Percentiles rank a stretch among this genome's conserved stretches.
Evolutionary conservation across 257 asterid species (phyloP).

Genomic region (Leonotis leonurus): DNA sequence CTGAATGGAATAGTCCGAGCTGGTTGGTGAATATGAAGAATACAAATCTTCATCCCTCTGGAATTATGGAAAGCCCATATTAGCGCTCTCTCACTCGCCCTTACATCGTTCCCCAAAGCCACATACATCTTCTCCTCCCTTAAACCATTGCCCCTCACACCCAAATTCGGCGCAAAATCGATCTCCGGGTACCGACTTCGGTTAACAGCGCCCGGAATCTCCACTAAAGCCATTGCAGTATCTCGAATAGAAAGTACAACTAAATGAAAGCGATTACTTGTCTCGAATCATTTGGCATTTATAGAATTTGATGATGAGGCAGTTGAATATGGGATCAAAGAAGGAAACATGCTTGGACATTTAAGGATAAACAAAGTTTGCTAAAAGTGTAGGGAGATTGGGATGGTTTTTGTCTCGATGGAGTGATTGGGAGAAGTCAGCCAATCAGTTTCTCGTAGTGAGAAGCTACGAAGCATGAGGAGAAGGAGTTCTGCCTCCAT

Average conservation of each 20-base stretch:
- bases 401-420: too few relatives aligned
- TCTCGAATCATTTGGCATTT: too few relatives aligned
- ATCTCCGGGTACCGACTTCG: slow-evolving; percentile 23
- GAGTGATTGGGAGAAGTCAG: too few relatives aligned
- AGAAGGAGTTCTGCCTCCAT: too few relatives aligned
- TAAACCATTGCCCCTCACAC: slow-evolving; percentile 11
- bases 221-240: slow-evolving; percentile 24
- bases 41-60: slow-evolving; percentile 50
- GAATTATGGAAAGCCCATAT: slow-evolving; percentile 69
- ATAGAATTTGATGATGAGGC: too few relatives aligned
- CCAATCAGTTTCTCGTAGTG: too few relatives aligned
- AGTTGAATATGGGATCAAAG: too few relatives aligned
- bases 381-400: too few relatives aligned
- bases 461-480: too few relatives aligned
- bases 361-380: too few relatives aligned
- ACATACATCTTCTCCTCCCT: slow-evolving; percentile 47
- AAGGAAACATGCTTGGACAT: too few relatives aligned
- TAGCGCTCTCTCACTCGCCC: slow-evolving; percentile 51
- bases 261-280: too few relatives aligned
- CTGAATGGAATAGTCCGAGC: slow-evolving; percentile 48
- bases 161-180: slow-evolving; percentile 17
- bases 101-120: slow-evolving; percentile 66
- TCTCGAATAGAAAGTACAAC: neutral
- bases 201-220: slow-evolving; percentile 18
- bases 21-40: slow-evolving; percentile 79